phyloP scores from a whole-genome alignment of 805 yeast species.

The Yamadazyma paraphyllophila region DNA sequence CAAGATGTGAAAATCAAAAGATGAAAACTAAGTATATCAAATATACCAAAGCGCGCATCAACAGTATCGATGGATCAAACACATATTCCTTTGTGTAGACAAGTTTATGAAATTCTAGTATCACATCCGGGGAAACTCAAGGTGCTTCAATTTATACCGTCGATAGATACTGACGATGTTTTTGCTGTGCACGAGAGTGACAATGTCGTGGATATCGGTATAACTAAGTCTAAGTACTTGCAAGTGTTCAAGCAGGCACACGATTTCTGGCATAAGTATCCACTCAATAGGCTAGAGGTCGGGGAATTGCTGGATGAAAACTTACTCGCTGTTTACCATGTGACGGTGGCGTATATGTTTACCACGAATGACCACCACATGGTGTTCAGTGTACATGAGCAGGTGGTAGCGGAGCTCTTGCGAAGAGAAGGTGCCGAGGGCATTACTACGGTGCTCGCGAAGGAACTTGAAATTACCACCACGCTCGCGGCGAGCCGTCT shows the following conservation, averaged over 20 bases:
- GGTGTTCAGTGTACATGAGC: slow-evolving; percentile 28
- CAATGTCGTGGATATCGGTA: slow-evolving; percentile 29
- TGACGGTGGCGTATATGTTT: slow-evolving; percentile 32
- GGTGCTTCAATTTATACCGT: slow-evolving; percentile 8
- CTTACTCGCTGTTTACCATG: slow-evolving; percentile 21
- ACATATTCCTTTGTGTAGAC: slow-evolving; percentile 2
- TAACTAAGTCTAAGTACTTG: slow-evolving; percentile 29
- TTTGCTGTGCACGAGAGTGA: slow-evolving; percentile 12
- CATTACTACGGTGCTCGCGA: slow-evolving; percentile 6
- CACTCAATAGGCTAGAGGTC: slow-evolving; percentile 1
- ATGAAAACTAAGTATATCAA: too few species aligned
- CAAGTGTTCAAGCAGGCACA: slow-evolving; percentile 33
- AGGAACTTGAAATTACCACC: slow-evolving; percentile 31
- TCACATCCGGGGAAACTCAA: slow-evolving; percentile 1
- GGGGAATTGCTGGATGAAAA: neutral
- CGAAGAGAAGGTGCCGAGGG: slow-evolving; percentile 10
- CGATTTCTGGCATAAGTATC: slow-evolving; percentile 22
- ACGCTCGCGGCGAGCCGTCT: slow-evolving; percentile 28
- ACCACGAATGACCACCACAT: slow-evolving; percentile 42
- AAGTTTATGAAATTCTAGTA: neutral
- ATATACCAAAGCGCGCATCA: too few species aligned
- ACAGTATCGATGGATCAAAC: neutral
- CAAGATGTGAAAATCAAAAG: neutral
- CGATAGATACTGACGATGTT: neutral
- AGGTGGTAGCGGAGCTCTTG: slow-evolving; percentile 15